Percentiles rank a stretch among this genome's conserved stretches.
Conservation (phyloP, 1,284 basidiomycete genomes). For the Chondrostereum purpureum region DNA sequence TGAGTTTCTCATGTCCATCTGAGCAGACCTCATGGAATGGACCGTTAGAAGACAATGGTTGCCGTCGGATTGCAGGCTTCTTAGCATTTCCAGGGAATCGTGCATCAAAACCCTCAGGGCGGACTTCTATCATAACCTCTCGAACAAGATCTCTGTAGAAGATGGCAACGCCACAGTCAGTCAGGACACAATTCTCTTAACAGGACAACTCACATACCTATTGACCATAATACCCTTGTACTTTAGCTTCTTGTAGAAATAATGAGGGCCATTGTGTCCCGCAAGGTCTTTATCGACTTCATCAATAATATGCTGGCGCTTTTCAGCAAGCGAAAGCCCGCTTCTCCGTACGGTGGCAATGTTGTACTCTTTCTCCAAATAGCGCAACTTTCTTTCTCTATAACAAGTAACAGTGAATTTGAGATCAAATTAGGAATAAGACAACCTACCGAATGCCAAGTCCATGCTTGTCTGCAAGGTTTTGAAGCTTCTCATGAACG, state of each 20-base stretch:
- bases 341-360: slow-evolving; percentile 8
- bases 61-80: slow-evolving; percentile 2
- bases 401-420: background rate
- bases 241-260: slow-evolving; percentile 7
- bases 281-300: slow-evolving; percentile 8
- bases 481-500: background rate
- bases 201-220: slow-evolving; percentile 2
- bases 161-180: background rate
- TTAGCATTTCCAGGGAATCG: slow-evolving; percentile 11
- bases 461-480: background rate
- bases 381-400: background rate
- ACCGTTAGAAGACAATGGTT: slow-evolving; percentile 4
- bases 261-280: slow-evolving; percentile 3
- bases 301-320: slow-evolving; percentile 6
- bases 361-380: background rate
- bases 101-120: slow-evolving; percentile 8
- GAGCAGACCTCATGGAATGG: slow-evolving; percentile 8
- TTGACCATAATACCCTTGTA: slow-evolving; percentile 4
- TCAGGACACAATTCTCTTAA: background rate
- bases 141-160: slow-evolving; percentile 5
- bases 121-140: slow-evolving; percentile 7
- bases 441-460: background rate
- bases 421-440: background rate
- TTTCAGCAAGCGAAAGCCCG: background rate
- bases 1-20: slow-evolving; percentile 11